Base-by-base conservation (phyloP, 176 grass and related monocot genomes). In the Ampelocalamus luodianensis region DNA sequence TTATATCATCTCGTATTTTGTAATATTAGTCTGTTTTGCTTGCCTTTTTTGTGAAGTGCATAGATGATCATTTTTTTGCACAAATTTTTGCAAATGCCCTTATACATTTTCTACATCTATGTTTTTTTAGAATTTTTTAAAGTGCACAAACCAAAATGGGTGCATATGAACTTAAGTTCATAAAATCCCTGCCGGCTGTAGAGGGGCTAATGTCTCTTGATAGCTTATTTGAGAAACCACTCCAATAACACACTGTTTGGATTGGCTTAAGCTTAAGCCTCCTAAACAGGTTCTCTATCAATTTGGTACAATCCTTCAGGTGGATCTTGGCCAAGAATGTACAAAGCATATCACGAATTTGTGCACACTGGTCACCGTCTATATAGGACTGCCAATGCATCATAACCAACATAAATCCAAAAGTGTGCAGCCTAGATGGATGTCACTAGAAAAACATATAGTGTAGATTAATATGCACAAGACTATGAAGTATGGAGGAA, bases 401-500 rank as follows among this genome's bases (percentile, higher is more conserved):
- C 58, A 64, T 72, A 49, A 72, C 7, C 11, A 44, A 82, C 46
- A 58, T 15, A 36, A 64, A 60, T 18, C 1, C 40, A 60, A 64
- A 50, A 44, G 48, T 24, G 18, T 50, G 6, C 27, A 83, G 3
- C 18, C 54, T 72, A 72, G 11, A 72, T 48, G 40, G 54, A 72
- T 48, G 27, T 60, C 51, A 61, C 24, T 61, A 82, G 20, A 74
- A 62, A 50, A 74, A 18, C 72, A 23, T 6, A 43, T 50, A 5
- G 59, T 82, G 40, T 72, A 83, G 15, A 87, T 23, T 55, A 88
- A 13, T 2, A 89, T 79, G 58, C 15, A 73, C 56, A 34, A 79
- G 43, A 78, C 0, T 53, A 11, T 44, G 5, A 77, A 71, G 44
- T 80, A 15, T 27, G 51, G 60, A 37, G 36, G 39, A n/a, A 60